Evolutionary conservation across 306 rosid genomes (phyloP), one percentile per base, ranked within the genome.

Genomic region (Echinosophora koreensis): DNA sequence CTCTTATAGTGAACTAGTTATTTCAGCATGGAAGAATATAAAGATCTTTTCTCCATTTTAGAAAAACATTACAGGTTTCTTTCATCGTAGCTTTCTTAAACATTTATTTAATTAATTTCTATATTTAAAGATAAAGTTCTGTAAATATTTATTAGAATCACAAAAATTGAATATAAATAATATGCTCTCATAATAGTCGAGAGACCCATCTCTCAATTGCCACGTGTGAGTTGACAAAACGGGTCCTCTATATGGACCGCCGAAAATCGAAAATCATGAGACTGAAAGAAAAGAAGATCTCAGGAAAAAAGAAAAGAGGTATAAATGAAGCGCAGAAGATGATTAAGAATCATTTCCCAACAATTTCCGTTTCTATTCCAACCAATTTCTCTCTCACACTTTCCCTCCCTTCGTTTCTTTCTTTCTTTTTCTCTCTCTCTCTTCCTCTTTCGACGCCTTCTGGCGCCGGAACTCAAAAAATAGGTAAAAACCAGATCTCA

Each of bases 401-500:
- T 66, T 77, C 72, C 74, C 65, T 72, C 66, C 63, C 28, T 50
- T 3, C 47, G 6, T 22, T 9, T 0, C 0, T 6, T 15, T 15
- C 3, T 1, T 18, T 16, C 27, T 54, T 8, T 17, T 3, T 32
- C 28, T 14, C 38, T 30, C 28, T 14, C 38, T 30, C 35, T 18
- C 18, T 8, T 30, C 2, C 69, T 63, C 59, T 46, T 2, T 30
- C 56, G 56, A 37, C 66, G 61, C 41, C 35, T 63, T 63, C 71
- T 16, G 50, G 55, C 64, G 27, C 37, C 63, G 22, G 2, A 35
- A 22, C 76, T 59, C 72, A 1, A 3, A 60, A 41, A 73, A 41
- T 70, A 78, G 86, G 77, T 69, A 69, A 54, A 63, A 69, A 74
- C 28, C 71, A 66, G 87, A 83, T 83, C 87, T 68, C 74, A 18